phyloP scores from a whole-genome alignment of 345 rosid species.

The Ailanthus altissimus region DNA sequence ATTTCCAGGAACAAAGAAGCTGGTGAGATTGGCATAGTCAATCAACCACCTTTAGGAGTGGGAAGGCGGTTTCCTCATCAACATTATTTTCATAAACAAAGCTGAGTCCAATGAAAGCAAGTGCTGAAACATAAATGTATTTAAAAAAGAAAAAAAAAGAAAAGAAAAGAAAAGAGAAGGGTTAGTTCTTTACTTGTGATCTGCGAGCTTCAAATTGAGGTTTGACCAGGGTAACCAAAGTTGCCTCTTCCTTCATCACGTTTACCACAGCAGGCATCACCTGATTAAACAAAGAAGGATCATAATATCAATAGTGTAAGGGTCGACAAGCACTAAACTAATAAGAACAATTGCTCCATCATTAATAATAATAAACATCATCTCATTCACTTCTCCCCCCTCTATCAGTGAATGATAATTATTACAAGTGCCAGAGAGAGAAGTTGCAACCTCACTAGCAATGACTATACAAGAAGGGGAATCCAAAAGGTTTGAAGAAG shows the following conservation, averaged over 20 bases:
- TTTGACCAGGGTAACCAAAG: constrained; percentile 74
- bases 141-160: neutral
- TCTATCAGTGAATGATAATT: neutral
- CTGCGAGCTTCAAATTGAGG: constrained; percentile 97
- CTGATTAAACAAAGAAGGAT: constrained; percentile 34
- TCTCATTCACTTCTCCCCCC: neutral
- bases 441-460: neutral
- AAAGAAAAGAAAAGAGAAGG: neutral
- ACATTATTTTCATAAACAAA: constrained; percentile 4
- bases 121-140: neutral
- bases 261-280: constrained; percentile 91
- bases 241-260: constrained; percentile 80
- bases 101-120: neutral
- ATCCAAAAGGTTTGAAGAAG: neutral
- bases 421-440: neutral
- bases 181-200: constrained; percentile 60
- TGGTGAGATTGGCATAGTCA: neutral
- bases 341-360: neutral
- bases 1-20: neutral
- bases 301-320: neutral
- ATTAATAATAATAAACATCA: neutral
- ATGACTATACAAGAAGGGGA: neutral
- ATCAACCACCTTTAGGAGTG: neutral
- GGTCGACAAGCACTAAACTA: neutral
- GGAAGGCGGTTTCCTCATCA: neutral